These are phyloP conservation scores for Podaxis carcinomalis DNA, from an alignment of 768 basidiomycete species.

Conservation along the genomic window DNA sequence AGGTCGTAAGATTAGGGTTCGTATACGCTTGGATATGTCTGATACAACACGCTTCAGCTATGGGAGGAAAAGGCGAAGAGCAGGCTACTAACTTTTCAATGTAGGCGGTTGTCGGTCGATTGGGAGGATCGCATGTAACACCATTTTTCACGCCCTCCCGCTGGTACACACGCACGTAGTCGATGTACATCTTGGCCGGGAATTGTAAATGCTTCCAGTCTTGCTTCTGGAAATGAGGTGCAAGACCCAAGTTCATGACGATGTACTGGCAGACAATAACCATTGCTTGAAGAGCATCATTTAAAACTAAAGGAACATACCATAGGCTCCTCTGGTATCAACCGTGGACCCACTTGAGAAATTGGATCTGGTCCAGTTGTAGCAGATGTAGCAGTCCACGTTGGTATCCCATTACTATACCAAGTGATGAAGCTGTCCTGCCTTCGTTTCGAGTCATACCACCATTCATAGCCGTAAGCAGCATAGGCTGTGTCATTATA, in stretches of 20 bases:
- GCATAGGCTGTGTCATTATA: constrained; percentile 53
- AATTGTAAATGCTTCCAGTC: constrained; percentile 72
- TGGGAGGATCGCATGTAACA: constrained; percentile 76
- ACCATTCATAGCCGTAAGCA: constrained; percentile 76
- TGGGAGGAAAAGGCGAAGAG: not conserved
- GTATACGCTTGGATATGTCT: constrained; percentile 55
- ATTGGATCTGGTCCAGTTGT: constrained; percentile 61
- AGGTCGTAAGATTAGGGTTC: constrained; percentile 83
- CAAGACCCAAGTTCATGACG: constrained; percentile 82
- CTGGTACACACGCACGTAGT: constrained; percentile 90
- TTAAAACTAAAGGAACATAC: constrained; percentile 36
- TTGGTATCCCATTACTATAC: constrained; percentile 57
- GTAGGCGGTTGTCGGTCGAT: constrained; percentile 77
- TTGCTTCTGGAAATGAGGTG: constrained; percentile 68
- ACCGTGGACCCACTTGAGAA: constrained; percentile 53
- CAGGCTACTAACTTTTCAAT: constrained; percentile 49
- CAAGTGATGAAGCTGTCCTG: constrained; percentile 75
- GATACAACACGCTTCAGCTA: not conserved
- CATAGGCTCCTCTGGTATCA: constrained; percentile 93
- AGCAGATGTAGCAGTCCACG: constrained; percentile 67
- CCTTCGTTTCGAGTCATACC: constrained; percentile 61
- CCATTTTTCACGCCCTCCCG: constrained; percentile 63
- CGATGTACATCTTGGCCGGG: constrained; percentile 79
- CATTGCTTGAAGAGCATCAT: not conserved
- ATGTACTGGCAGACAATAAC: constrained; percentile 49